Conservation (phyloP, 352 stramenopile species). For the Globisporangium emineosum region DNA sequence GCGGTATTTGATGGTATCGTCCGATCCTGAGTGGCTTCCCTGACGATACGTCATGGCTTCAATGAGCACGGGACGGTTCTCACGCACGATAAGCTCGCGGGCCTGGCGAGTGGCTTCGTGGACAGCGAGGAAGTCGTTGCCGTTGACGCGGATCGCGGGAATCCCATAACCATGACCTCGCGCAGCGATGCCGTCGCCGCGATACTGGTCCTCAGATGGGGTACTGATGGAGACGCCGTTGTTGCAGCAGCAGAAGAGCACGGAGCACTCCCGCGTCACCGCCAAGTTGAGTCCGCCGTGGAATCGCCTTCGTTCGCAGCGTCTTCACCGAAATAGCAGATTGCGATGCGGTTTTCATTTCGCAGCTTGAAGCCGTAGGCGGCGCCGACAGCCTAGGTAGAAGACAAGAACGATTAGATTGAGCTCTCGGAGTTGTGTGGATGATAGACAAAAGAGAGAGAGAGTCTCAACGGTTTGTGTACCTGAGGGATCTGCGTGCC, state of each 20-base stretch:
- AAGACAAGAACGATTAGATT: not conserved
- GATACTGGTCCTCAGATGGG: slow-evolving; percentile 94
- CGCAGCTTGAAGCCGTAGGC: slow-evolving; percentile 96
- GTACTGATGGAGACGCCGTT: slow-evolving; percentile 99
- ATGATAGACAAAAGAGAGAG: no score
- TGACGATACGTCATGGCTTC: slow-evolving; percentile 98
- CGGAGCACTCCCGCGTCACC: slow-evolving; percentile 91
- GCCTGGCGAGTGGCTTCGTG: slow-evolving; percentile 91
- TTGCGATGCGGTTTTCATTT: slow-evolving; percentile 86
- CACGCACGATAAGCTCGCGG: slow-evolving; percentile 86
- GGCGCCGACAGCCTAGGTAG: slow-evolving; percentile 91
- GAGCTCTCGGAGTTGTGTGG: no score
- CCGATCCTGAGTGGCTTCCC: slow-evolving; percentile 97
- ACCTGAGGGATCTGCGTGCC: slow-evolving; percentile 96
- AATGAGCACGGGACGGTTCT: slow-evolving; percentile 93
- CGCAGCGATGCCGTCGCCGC: slow-evolving; percentile 95
- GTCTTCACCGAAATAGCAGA: slow-evolving; percentile 97
- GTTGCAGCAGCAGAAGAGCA: slow-evolving; percentile 98
- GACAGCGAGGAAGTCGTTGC: slow-evolving; percentile 97
- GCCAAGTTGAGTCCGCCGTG: slow-evolving; percentile 97
- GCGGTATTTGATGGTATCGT: slow-evolving; percentile 97
- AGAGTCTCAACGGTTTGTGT: slow-evolving; percentile 5
- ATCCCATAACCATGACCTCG: slow-evolving; percentile 96
- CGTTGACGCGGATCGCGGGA: slow-evolving; percentile 95
- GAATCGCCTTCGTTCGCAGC: slow-evolving; percentile 95